Conservation (phyloP, 345 rosid genomes). For the Brassica juncea region DNA sequence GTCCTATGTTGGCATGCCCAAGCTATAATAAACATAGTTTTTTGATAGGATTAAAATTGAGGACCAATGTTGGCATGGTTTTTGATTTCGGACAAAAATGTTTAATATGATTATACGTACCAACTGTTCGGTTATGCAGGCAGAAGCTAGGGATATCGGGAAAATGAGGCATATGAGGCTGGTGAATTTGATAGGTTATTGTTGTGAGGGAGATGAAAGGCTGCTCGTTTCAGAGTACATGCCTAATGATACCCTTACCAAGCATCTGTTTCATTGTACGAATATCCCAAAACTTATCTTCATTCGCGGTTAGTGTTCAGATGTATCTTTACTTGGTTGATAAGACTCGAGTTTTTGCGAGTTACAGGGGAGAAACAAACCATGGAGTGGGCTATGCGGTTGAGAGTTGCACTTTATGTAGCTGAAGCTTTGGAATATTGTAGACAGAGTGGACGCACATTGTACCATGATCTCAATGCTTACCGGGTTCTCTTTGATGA, state of each 20-base stretch:
- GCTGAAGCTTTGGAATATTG: slow-evolving; percentile 91
- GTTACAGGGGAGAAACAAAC: slow-evolving; percentile 83
- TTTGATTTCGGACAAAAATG: background rate
- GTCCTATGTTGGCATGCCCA: too few species aligned
- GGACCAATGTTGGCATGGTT: too few species aligned
- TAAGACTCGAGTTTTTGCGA: background rate
- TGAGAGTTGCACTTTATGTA: slow-evolving; percentile 85
- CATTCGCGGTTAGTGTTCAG: background rate
- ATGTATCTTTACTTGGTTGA: slow-evolving; percentile 9
- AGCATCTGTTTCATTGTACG: slow-evolving; percentile 88
- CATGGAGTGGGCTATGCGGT: slow-evolving; percentile 95
- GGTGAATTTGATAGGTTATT: slow-evolving; percentile 90
- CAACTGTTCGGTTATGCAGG: slow-evolving; percentile 39
- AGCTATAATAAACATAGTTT: too few species aligned
- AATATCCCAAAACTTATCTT: background rate
- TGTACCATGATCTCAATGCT: slow-evolving; percentile 94
- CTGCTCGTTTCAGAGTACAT: slow-evolving; percentile 85
- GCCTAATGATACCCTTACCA: slow-evolving; percentile 83
- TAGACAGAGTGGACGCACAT: slow-evolving; percentile 64
- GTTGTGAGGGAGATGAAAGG: slow-evolving; percentile 96
- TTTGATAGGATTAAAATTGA: too few species aligned
- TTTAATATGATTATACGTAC: background rate
- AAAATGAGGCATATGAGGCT: slow-evolving; percentile 69
- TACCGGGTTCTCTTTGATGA: slow-evolving; percentile 86
- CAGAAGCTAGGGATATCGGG: slow-evolving; percentile 82